Evolutionary conservation across 2,329 filamentous ascomycete species (phyloP).

Genomic region (Trichoderma atrobrunneum): DNA sequence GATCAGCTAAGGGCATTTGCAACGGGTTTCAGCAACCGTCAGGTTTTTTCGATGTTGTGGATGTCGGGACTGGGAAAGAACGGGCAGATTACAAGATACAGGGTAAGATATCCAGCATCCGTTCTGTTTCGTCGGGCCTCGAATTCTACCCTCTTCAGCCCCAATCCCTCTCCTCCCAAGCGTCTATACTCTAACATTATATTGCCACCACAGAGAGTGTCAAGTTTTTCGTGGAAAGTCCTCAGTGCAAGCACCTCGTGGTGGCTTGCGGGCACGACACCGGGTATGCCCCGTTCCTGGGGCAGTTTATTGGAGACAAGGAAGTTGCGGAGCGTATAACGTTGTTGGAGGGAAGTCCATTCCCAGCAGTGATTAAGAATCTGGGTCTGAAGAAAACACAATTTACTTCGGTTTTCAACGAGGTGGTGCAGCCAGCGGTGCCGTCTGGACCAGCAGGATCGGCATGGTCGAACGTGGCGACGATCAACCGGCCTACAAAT

Average conservation of each 20-base stretch:
- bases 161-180: not conserved
- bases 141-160: not conserved
- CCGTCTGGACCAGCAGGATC: not conserved
- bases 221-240: constrained; percentile 4
- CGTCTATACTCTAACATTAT: not conserved
- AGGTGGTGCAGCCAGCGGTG: not conserved
- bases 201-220: not conserved
- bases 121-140: not conserved
- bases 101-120: not conserved
- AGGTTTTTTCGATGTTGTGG: not conserved
- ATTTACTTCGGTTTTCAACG: not conserved
- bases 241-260: constrained; percentile 10
- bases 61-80: not conserved
- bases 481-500: not conserved
- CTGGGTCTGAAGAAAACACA: not conserved
- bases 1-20: not conserved
- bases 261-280: constrained; percentile 9
- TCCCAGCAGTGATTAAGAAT: not conserved
- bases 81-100: not conserved
- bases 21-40: not conserved
- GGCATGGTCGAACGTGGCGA: not conserved
- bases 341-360: not conserved
- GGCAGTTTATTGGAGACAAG: constrained; percentile 5
- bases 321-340: not conserved
- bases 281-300: constrained; percentile 7